phyloP scores from a whole-genome alignment of 129 eudicot species.

The Tanacetum coccineum region DNA sequence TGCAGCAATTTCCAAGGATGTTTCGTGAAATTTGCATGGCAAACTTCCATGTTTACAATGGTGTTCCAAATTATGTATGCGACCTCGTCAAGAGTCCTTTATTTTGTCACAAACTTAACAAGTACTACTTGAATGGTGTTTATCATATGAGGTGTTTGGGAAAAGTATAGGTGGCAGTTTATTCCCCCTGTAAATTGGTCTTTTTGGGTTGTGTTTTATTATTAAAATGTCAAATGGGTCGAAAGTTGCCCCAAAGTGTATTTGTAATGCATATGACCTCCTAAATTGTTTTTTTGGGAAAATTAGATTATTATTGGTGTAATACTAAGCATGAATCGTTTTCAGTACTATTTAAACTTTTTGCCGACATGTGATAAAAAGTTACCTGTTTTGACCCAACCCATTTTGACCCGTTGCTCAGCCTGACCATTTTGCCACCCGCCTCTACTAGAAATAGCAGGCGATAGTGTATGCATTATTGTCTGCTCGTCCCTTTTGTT shows the following conservation, averaged over 20 bases:
- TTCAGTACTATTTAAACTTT: background rate
- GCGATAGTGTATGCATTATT: background rate
- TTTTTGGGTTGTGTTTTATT: background rate
- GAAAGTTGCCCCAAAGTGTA: background rate
- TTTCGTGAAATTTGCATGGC: background rate
- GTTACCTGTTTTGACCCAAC: no score
- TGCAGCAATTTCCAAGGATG: background rate
- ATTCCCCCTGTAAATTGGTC: background rate
- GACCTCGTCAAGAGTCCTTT: background rate
- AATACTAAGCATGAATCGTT: background rate
- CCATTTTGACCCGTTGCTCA: no score
- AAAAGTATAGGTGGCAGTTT: background rate
- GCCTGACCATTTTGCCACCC: no score
- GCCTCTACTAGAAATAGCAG: no score
- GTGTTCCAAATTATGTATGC: background rate
- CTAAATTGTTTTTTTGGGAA: background rate
- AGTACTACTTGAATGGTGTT: conserved; percentile 12
- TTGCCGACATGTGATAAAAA: no score
- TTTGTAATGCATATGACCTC: background rate
- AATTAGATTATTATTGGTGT: background rate
- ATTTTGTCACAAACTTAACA: background rate
- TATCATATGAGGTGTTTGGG: background rate
- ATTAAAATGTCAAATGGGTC: background rate
- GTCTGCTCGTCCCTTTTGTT: background rate
- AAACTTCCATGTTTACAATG: background rate